Evolutionary conservation across 2,329 filamentous ascomycete species (phyloP).

Genomic region (Cercospora janseana): DNA sequence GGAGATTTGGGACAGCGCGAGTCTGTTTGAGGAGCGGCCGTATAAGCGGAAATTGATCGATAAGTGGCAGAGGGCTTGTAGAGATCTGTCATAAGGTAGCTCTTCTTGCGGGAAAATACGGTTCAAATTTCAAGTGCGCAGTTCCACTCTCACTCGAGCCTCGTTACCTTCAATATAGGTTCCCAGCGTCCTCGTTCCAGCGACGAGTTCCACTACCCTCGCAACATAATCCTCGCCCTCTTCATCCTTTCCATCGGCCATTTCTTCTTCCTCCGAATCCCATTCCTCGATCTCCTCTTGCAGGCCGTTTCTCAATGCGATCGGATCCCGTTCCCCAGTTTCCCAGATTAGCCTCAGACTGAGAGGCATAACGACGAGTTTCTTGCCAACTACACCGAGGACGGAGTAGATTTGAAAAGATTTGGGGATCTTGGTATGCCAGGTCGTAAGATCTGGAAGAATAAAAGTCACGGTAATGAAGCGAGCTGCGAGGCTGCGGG

Average conservation of each 20-base stretch:
- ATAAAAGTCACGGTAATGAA: constrained; percentile 64
- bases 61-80: not conserved
- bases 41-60: not conserved
- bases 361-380: constrained; percentile 66
- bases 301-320: constrained; percentile 57
- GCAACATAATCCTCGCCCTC: constrained; percentile 63
- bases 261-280: constrained; percentile 45
- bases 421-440: constrained; percentile 61
- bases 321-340: constrained; percentile 85
- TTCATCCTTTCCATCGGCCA: constrained; percentile 33
- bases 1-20: constrained; percentile 1
- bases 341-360: constrained; percentile 73
- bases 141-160: constrained; percentile 63
- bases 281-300: constrained; percentile 39
- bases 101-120: no score
- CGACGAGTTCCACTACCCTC: constrained; percentile 74
- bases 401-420: constrained; percentile 78
- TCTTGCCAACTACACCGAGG: constrained; percentile 70
- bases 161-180: constrained; percentile 76
- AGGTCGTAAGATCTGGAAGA: constrained; percentile 41
- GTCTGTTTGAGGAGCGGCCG: not conserved
- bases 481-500: constrained; percentile 77
- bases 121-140: not conserved
- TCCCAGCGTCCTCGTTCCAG: constrained; percentile 77
- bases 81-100: not conserved